Evolutionary conservation across 495 filamentous ascomycete species (phyloP).

Genomic region (Cercophora samala): DNA sequence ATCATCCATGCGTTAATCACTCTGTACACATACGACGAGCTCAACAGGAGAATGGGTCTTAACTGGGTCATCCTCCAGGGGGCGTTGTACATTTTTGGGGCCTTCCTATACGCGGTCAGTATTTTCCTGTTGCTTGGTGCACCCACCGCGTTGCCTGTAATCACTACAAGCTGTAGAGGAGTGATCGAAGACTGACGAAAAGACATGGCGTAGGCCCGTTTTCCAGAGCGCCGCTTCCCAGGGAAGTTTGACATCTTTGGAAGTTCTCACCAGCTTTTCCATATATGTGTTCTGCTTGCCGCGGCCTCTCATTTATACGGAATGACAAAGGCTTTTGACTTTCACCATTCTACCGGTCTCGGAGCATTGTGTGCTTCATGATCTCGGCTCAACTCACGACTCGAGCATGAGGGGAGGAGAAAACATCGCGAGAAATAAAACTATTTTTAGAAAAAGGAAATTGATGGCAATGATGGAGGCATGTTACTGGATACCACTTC

Average conservation of each 20-base stretch:
- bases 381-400: conserved; percentile 1
- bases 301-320: conserved; percentile 63
- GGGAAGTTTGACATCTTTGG: conserved; percentile 73
- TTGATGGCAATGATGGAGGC: not conserved
- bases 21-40: conserved; percentile 47
- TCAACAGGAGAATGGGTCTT: conserved; percentile 72
- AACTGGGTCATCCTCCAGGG: conserved; percentile 76
- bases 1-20: conserved; percentile 60
- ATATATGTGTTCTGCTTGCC: conserved; percentile 66
- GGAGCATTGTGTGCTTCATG: conserved; percentile 32
- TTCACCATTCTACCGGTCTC: conserved; percentile 41
- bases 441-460: conserved; percentile 5
- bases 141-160: not conserved
- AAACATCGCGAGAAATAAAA: not conserved
- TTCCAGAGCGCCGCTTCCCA: conserved; percentile 61
- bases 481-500: not conserved
- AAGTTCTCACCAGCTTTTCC: conserved; percentile 77
- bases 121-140: not conserved
- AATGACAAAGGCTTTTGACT: conserved; percentile 53
- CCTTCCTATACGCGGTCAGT: conserved; percentile 68
- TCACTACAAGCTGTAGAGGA: not conserved
- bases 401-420: not conserved
- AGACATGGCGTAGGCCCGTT: conserved; percentile 40
- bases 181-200: not conserved
- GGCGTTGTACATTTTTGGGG: conserved; percentile 79